These are phyloP conservation scores for Exophiala bonariae DNA, from an alignment of 2,329 filamentous ascomycete genomes.

Conservation along the genomic window DNA sequence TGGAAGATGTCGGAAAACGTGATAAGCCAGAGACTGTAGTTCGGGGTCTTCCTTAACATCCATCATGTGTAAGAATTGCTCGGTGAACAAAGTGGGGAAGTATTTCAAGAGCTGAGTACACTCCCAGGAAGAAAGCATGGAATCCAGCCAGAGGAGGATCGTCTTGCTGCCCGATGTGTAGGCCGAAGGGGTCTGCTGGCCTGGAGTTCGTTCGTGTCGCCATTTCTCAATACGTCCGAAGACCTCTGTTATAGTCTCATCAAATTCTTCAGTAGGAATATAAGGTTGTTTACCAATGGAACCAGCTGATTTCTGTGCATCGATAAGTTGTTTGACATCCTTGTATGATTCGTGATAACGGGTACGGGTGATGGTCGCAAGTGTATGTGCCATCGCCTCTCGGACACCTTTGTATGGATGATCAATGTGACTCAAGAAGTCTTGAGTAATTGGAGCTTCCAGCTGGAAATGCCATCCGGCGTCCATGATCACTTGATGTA, in stretches of 20 bases:
- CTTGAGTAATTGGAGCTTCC: constrained; percentile 80
- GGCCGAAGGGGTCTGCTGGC: constrained; percentile 87
- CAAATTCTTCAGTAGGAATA: constrained; percentile 72
- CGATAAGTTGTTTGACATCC: constrained; percentile 72
- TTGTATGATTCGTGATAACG: constrained; percentile 92
- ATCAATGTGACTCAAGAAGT: constrained; percentile 89
- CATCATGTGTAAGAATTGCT: constrained; percentile 98
- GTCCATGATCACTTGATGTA: constrained; percentile 85
- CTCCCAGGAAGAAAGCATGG: constrained; percentile 84
- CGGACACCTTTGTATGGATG: constrained; percentile 98
- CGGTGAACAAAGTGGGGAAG: constrained; percentile 86
- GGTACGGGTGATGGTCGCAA: constrained; percentile 85
- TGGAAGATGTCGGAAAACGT: constrained; percentile 92
- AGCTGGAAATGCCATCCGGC: constrained; percentile 95
- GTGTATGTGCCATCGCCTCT: constrained; percentile 87
- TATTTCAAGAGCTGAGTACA: constrained; percentile 88
- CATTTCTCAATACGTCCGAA: constrained; percentile 81
- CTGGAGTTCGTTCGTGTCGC: constrained; percentile 79
- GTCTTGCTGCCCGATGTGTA: constrained; percentile 98
- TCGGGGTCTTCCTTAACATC: constrained; percentile 98
- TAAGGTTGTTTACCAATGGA: constrained; percentile 86
- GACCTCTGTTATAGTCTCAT: constrained; percentile 68
- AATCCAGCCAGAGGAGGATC: constrained; percentile 91
- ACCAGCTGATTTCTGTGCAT: constrained; percentile 74
- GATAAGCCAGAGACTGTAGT: constrained; percentile 88